Conservation (phyloP, 2,329 filamentous ascomycete genomes). For the Aspergillus pseudotamarii region DNA sequence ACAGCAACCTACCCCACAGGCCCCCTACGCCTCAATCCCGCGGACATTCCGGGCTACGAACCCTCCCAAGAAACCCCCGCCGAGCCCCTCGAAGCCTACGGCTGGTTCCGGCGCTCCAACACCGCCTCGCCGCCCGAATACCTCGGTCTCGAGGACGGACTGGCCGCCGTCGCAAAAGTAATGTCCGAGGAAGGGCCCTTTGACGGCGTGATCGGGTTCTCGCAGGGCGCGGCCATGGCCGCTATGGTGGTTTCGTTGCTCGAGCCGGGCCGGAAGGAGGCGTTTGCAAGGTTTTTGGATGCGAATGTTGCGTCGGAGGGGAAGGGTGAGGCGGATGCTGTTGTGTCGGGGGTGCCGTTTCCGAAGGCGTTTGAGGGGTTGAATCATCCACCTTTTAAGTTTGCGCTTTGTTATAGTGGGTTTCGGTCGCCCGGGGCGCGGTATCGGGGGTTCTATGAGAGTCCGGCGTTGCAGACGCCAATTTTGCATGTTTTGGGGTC, state of each 20-base stretch:
- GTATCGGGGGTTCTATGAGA: slow-evolving; percentile 71
- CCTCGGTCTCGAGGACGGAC: slow-evolving; percentile 68
- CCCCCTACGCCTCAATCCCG: slow-evolving; percentile 63
- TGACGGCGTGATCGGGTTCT: slow-evolving; percentile 81
- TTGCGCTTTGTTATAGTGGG: slow-evolving; percentile 76
- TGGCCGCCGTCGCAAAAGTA: slow-evolving; percentile 63
- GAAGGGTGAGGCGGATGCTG: slow-evolving; percentile 11
- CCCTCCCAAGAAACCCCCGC: slow-evolving; percentile 37
- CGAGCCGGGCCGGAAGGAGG: slow-evolving; percentile 55
- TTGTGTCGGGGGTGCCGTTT: slow-evolving; percentile 52
- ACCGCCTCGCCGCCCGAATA: slow-evolving; percentile 69
- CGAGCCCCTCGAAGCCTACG: slow-evolving; percentile 69
- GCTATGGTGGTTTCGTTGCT: slow-evolving; percentile 73
- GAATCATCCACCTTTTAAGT: slow-evolving; percentile 63
- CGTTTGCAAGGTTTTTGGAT: slow-evolving; percentile 50
- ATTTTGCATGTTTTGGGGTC: slow-evolving; percentile 80
- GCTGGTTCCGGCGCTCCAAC: slow-evolving; percentile 73
- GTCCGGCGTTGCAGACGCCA: slow-evolving; percentile 72
- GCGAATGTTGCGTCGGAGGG: slow-evolving; percentile 21
- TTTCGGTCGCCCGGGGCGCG: slow-evolving; percentile 67
- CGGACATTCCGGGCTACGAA: slow-evolving; percentile 71
- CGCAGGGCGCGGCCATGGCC: slow-evolving; percentile 74
- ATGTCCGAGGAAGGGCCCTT: slow-evolving; percentile 68
- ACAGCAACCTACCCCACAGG: slow-evolving; percentile 70
- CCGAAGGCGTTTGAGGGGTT: slow-evolving; percentile 51